Conservation (phyloP, 2,329 filamentous ascomycete species). For the Colletotrichum sp. region DNA sequence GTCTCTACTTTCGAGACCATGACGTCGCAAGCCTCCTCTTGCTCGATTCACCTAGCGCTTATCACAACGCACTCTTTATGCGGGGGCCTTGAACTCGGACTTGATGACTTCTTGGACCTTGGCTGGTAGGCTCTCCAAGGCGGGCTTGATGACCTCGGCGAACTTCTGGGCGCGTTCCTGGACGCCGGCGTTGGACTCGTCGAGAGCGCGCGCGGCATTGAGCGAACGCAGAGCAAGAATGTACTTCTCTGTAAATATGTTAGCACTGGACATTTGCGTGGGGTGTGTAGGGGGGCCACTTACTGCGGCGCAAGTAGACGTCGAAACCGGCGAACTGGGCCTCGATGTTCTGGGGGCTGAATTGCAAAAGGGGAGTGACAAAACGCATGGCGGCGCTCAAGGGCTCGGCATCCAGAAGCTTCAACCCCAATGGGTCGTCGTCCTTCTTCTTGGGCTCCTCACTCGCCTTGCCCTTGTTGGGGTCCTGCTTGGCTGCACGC, state of each 20-base stretch:
- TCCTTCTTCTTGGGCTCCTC: constrained; percentile 79
- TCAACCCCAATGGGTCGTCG: constrained; percentile 81
- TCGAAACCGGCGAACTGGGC: constrained; percentile 89
- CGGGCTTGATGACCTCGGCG: constrained; percentile 62
- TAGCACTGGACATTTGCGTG: constrained; percentile 26
- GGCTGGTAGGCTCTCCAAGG: constrained; percentile 62
- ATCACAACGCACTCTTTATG: background rate
- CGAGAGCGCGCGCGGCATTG: constrained; percentile 71
- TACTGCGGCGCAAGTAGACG: constrained; percentile 84
- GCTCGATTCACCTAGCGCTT: background rate
- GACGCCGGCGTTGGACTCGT: constrained; percentile 72
- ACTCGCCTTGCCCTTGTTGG: constrained; percentile 73
- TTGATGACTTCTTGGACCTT: constrained; percentile 74
- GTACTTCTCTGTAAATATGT: constrained; percentile 70
- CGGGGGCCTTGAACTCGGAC: constrained; percentile 58
- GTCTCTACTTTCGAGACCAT: background rate
- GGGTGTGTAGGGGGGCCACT: constrained; percentile 36
- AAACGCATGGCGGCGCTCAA: constrained; percentile 89
- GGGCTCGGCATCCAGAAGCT: constrained; percentile 83
- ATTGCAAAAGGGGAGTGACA: constrained; percentile 79
- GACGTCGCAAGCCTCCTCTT: background rate
- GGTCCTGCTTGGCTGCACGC: constrained; percentile 79
- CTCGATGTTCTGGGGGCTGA: constrained; percentile 79
- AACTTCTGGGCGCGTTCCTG: constrained; percentile 77
- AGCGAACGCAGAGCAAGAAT: constrained; percentile 87